These are phyloP conservation scores for Chalara sp. DNA, from an alignment of 2,329 filamentous ascomycete species.

Conservation along the genomic window DNA sequence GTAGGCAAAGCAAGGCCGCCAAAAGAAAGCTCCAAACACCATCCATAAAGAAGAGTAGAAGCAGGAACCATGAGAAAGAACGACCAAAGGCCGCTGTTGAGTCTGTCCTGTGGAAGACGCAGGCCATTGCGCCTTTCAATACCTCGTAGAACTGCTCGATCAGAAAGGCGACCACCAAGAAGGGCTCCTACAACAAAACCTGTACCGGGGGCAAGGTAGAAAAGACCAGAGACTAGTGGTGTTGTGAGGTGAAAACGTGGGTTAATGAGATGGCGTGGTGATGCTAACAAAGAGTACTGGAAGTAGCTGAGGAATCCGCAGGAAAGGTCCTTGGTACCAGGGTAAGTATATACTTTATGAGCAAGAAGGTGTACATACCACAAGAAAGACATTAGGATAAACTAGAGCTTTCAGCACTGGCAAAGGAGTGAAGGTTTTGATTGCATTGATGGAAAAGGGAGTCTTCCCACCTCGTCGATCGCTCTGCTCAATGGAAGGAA, in stretches of 20 bases:
- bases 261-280: conserved; percentile 61
- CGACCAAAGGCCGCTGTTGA: conserved; percentile 25
- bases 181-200: conserved; percentile 61
- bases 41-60: conserved; percentile 29
- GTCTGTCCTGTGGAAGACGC: conserved; percentile 26
- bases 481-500: conserved; percentile 10
- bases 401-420: too few species aligned
- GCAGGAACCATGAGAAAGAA: conserved; percentile 28
- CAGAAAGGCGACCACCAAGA: conserved; percentile 48
- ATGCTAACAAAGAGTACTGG: conserved; percentile 50
- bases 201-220: conserved; percentile 62
- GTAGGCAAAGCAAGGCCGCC: conserved; percentile 30
- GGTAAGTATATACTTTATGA: not conserved
- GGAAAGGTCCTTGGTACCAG: conserved; percentile 5
- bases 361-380: too few species aligned
- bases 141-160: conserved; percentile 33
- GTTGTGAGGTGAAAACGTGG: conserved; percentile 59
- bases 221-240: conserved; percentile 57
- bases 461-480: not conserved
- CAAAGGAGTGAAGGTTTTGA: too few species aligned
- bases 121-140: conserved; percentile 29
- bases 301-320: conserved; percentile 17
- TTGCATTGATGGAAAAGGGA: too few species aligned
- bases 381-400: too few species aligned
- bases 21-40: conserved; percentile 28